Conservation (phyloP, 1,139 yeast genomes). For the Protomyces macrosporus region DNA sequence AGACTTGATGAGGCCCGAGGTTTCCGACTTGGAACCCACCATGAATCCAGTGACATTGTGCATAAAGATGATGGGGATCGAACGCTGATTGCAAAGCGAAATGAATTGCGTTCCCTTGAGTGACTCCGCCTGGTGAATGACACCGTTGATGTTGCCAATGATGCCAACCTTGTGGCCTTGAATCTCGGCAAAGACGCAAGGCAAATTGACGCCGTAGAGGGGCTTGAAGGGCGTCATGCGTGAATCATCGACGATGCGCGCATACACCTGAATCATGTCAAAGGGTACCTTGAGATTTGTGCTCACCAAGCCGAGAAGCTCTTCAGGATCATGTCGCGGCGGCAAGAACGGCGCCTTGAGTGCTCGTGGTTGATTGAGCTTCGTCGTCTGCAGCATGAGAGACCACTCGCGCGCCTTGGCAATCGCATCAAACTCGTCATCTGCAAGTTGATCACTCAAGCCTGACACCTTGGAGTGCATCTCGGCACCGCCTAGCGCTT, state of each 20-base stretch:
- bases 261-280: constrained; percentile 40
- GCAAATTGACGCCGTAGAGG: constrained; percentile 39
- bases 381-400: constrained; percentile 30
- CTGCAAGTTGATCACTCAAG: constrained; percentile 39
- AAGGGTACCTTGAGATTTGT: constrained; percentile 38
- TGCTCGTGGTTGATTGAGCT: constrained; percentile 32
- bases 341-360: constrained; percentile 19
- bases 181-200: constrained; percentile 38
- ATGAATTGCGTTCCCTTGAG: constrained; percentile 41
- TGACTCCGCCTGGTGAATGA: constrained; percentile 39
- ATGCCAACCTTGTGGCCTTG: constrained; percentile 39
- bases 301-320: constrained; percentile 39
- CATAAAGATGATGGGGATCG: constrained; percentile 38
- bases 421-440: constrained; percentile 39
- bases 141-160: constrained; percentile 39
- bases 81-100: constrained; percentile 39
- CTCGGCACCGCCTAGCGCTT: constrained; percentile 41
- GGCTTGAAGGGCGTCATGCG: constrained; percentile 38
- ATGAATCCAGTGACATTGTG: constrained; percentile 41
- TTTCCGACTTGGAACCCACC: constrained; percentile 41
- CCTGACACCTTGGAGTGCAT: constrained; percentile 40
- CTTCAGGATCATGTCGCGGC: constrained; percentile 34
- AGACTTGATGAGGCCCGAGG: constrained; percentile 41
- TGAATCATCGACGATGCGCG: constrained; percentile 40
- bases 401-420: constrained; percentile 37